Percentiles rank a stretch among this genome's conserved stretches.
Conservation (phyloP, 805 yeast species). For the Scheffersomyces stipitis region DNA sequence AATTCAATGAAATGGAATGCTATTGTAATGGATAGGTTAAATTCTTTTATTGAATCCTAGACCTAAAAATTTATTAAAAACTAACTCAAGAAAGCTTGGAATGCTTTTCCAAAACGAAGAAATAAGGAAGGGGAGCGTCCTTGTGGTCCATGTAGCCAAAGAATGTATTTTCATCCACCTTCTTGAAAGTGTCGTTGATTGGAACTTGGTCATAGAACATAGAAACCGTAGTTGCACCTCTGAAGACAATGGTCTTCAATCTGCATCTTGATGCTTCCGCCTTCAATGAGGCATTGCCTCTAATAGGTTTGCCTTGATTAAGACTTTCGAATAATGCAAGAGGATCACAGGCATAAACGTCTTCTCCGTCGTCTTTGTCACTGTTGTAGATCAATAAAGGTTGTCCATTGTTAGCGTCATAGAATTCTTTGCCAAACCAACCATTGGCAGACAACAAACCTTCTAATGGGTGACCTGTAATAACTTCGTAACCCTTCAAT, state of each 20-base stretch:
- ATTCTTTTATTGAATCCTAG: no score
- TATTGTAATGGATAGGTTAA: no score
- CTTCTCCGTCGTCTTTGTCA: not conserved
- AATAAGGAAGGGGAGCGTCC: constrained; percentile 3
- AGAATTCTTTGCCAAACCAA: constrained; percentile 1
- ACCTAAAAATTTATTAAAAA: no score
- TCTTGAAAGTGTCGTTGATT: constrained; percentile 5
- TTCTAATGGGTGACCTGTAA: constrained; percentile 1
- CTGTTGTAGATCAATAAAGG: constrained; percentile 1
- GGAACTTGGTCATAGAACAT: constrained; percentile 7
- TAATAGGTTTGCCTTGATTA: not conserved
- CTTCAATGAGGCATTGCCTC: not conserved
- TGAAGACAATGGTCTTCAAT: constrained; percentile 5
- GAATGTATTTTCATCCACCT: constrained; percentile 5
- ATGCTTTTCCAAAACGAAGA: constrained; percentile 4
- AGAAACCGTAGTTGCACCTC: constrained; percentile 3
- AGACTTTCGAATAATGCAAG: not conserved
- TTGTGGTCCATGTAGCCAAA: constrained; percentile 5
- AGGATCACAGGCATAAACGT: not conserved
- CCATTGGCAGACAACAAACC: not conserved
- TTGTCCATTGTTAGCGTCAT: constrained; percentile 1
- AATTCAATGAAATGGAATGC: no score
- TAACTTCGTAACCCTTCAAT: not conserved
- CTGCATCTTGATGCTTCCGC: not conserved
- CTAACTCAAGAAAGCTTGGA: no score